Base-by-base conservation (phyloP, 2,329 filamentous ascomycete species). In the Fusarium sublunatum region DNA sequence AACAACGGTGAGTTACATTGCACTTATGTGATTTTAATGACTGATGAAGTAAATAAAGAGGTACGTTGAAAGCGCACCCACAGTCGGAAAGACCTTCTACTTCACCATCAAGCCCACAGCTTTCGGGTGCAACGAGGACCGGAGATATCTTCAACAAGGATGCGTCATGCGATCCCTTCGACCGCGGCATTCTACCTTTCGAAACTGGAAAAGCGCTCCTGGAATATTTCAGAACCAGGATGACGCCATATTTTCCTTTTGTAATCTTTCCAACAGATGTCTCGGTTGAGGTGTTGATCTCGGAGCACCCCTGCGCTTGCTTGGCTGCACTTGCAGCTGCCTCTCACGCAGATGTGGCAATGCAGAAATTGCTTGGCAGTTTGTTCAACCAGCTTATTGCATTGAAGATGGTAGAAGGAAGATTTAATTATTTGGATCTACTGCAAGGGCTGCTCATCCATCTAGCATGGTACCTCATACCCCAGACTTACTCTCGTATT, bases 391-490 rank as follows among this genome's bases (percentile, higher is more conserved):
- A 70, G 7, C 36, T 70, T 0, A 48, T 76, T 0, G 60, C 64
- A 0, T 36, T 40, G 0, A 64, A 59, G 4, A 40, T 75, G 40
- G 13, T 59, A 0, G 43, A 46, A 1, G 72, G 69, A 2, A 48
- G 58, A 2, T 66, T 75, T 26, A 57, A 61, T 1, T 60, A 64
- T 6, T 24, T 75, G 0, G 73, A 75, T 31, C 34, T 75, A 2
- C 24, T 75, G 0, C 72, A 74, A 39, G 73, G 70, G 3, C 69
- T 75, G 2, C 63, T 75, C 1, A 64, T 75, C 5, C 57, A 69
- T 31, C 45, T 75, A 7, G 73, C 73, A 24, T 75, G 73, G 73
- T 75, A 61, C 0, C 61, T 2, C 4, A 0, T 1, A 2, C 0
- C 10, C 4, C 2, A 2, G 2, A 4, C 3, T 19, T 19, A 19